phyloP scores from a whole-genome alignment of 148 eudicot species.

The Cornus kousa region DNA sequence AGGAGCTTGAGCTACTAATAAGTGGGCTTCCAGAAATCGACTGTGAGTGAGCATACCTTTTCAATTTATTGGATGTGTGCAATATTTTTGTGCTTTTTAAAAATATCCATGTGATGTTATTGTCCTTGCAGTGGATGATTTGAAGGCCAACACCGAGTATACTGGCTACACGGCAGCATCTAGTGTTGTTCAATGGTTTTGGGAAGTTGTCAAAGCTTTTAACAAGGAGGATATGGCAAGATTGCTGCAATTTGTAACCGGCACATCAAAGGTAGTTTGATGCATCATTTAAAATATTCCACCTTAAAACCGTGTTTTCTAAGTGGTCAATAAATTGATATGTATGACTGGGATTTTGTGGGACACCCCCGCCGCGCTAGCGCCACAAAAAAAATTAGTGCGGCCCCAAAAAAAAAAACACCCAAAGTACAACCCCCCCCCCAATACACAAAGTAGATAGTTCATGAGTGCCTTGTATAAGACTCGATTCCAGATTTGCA shows the following conservation, averaged over 20 bases:
- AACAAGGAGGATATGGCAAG: conserved; percentile 97
- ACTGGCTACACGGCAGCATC: conserved; percentile 84
- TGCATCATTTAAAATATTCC: not conserved
- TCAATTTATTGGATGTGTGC: not conserved
- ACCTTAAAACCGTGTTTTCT: not conserved
- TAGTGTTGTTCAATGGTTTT: conserved; percentile 87
- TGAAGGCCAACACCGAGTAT: conserved; percentile 92
- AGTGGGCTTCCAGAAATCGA: conserved; percentile 99
- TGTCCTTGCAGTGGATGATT: conserved; percentile 77
- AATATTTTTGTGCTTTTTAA: not conserved
- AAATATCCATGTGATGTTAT: conserved; percentile 14
- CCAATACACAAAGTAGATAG: too few relatives aligned
- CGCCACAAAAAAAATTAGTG: too few relatives aligned
- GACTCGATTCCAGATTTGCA: too few relatives aligned
- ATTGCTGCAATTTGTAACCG: conserved; percentile 91
- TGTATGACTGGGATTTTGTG: conserved; percentile 1
- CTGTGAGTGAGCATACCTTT: conserved; percentile 47
- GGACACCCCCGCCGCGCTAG: not conserved
- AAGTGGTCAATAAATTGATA: not conserved
- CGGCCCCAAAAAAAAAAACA: too few relatives aligned
- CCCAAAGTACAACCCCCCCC: too few relatives aligned
- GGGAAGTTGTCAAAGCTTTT: conserved; percentile 89
- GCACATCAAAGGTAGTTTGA: conserved; percentile 85
- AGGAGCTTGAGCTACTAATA: conserved; percentile 95
- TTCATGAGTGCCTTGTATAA: too few relatives aligned